phyloP scores from a whole-genome alignment of 163 green algal species.

The Scenedesmus sp. region DNA sequence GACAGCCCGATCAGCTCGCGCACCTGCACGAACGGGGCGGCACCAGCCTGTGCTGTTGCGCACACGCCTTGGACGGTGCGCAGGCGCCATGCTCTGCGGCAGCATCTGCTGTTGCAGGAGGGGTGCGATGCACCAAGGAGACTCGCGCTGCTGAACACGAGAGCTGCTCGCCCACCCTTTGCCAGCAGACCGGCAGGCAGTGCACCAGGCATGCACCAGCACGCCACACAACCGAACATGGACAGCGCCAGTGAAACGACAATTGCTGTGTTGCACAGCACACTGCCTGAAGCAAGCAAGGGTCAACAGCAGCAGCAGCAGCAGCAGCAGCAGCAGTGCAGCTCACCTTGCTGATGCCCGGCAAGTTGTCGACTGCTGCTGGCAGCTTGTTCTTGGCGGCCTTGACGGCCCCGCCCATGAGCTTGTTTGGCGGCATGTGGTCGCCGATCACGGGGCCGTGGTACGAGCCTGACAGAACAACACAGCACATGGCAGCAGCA shows the following conservation, averaged over 20 bases:
- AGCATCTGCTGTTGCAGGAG: no score
- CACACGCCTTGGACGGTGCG: neutral
- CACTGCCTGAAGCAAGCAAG: neutral
- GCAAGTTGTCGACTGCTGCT: neutral
- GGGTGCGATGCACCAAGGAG: no score
- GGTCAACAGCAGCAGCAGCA: neutral
- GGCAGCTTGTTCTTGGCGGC: slow-evolving; percentile 1
- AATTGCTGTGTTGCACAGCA: neutral
- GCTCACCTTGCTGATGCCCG: slow-evolving; percentile 41
- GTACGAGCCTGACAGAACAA: slow-evolving; percentile 43
- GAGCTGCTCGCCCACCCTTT: no score
- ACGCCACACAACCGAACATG: no score
- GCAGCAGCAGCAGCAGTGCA: slow-evolving; percentile 6
- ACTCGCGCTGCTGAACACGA: no score
- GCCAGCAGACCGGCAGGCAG: no score
- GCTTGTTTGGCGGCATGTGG: slow-evolving; percentile 92
- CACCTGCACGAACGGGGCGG: neutral
- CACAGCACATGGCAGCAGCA: neutral
- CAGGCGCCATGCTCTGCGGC: slow-evolving; percentile 19
- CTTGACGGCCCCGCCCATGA: slow-evolving; percentile 39
- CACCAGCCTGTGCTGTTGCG: neutral
- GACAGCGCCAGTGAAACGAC: neutral
- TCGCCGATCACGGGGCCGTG: slow-evolving; percentile 79
- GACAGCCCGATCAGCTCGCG: slow-evolving; percentile 25
- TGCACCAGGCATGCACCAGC: no score